Evolutionary conservation across 2,329 filamentous ascomycete genomes (phyloP), one percentile per base, ranked within the genome.

Genomic region (Paraphoma chrysanthemicola): DNA sequence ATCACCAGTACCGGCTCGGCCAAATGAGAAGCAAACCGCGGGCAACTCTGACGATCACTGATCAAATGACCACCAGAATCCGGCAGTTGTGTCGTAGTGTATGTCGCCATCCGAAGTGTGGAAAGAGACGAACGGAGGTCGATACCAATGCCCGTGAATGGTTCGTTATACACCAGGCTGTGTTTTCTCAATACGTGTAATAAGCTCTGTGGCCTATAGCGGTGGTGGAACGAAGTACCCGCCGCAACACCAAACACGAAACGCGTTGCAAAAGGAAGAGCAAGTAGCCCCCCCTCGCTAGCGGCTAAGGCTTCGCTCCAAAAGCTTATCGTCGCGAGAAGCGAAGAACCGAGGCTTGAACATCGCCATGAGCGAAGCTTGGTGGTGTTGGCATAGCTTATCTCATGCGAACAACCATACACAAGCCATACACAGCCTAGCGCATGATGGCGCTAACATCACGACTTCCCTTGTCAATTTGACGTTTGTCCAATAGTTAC

Each of bases 291-390:
- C 52, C 56, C 18, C 54, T 48, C 47, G 45, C 30, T 48, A 62
- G 62, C 62, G 63, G 67, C 30, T 66, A 62, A 68, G 63, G 63
- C 50, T 54, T 31, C 36, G 49, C 47, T 59, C 54, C 52, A 59
- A 56, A 59, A 63, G 65, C 58, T 59, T 64, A 58, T 56, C 56
- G 52, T 52, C 45, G 64, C 66, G 69, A 72, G 72, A 68, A 18
- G 48, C 54, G 60, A 64, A 62, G 54, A 56, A 57, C 56, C 42
- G 62, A 69, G 53, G 67, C 70, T 72, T 73, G 57, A 60, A 44
- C 33, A 28, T 30, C 39, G 48, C 54, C 46, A 55, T 50, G 12
- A 45, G 47, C 30, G 54, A 64, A 56, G 63, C 69, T 68, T 72
- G 60, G 70, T 47, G 14, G 65, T 66, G 59, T 51, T 52, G 56